phyloP scores from a whole-genome alignment of 257 asterid genomes.

The Paraleonurus japonicus region DNA sequence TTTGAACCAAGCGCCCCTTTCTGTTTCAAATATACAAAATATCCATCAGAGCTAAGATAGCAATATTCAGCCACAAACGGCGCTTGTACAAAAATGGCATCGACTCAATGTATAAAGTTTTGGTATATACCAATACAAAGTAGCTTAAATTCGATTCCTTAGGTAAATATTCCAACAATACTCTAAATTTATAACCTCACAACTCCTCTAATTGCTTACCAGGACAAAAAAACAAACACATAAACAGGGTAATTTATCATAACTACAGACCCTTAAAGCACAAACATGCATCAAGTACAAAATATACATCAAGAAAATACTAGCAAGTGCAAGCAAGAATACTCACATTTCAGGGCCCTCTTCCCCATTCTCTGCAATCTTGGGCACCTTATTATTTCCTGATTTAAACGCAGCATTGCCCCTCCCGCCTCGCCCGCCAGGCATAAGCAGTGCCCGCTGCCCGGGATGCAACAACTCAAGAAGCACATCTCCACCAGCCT shows the following conservation, averaged over 20 bases:
- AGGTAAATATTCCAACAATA: background rate
- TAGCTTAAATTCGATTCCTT: background rate
- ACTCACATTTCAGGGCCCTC: constrained; percentile 89
- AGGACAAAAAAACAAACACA: background rate
- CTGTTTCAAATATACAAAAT: background rate
- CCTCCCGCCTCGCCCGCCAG: constrained; percentile 96
- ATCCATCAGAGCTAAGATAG: background rate
- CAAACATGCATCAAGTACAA: background rate
- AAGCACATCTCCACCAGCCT: constrained; percentile 58
- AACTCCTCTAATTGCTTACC: background rate
- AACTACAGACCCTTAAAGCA: background rate
- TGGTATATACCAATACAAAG: background rate
- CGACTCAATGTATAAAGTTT: background rate
- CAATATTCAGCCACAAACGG: constrained; percentile 1
- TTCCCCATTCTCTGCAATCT: constrained; percentile 93
- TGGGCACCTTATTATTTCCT: constrained; percentile 82
- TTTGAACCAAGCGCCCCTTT: background rate
- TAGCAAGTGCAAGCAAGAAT: background rate
- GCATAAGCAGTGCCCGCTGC: constrained; percentile 74
- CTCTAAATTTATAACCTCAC: background rate
- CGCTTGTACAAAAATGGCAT: background rate
- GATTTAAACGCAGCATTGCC: constrained; percentile 88
- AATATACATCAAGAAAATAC: background rate
- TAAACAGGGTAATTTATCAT: background rate
- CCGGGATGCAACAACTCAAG: constrained; percentile 80